Percentiles rank a stretch among this genome's conserved stretches.
Conservation (phyloP, 1,284 basidiomycete genomes). For the Trichosporon sp. region DNA sequence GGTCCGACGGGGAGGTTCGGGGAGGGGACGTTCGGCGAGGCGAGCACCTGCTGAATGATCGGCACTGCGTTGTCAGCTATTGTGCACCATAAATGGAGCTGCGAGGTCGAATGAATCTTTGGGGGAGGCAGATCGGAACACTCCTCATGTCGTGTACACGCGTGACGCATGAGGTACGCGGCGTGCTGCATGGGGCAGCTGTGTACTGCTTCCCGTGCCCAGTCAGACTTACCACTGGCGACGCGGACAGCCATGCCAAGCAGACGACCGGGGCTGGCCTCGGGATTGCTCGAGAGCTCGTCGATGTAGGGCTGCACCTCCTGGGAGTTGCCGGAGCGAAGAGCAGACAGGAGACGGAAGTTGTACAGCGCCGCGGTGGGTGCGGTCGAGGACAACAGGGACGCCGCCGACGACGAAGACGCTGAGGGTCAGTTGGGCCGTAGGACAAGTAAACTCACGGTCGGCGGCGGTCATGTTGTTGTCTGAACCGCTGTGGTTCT, state of each 20-base stretch:
- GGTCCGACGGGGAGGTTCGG: constrained; percentile 61
- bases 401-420: constrained; percentile 20
- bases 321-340: constrained; percentile 73
- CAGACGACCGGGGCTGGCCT: constrained; percentile 69
- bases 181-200: neutral
- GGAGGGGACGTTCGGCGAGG: constrained; percentile 68
- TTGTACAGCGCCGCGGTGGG: constrained; percentile 65
- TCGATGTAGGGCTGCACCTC: constrained; percentile 80
- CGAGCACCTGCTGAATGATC: constrained; percentile 69
- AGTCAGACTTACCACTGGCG: constrained; percentile 66
- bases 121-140: neutral
- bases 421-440: neutral
- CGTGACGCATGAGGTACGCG: neutral
- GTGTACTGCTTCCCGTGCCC: neutral
- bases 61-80: constrained; percentile 55
- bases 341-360: constrained; percentile 75
- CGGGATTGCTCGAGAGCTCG: constrained; percentile 62
- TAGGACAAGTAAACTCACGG: neutral
- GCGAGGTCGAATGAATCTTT: constrained; percentile 17
- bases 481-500: neutral
- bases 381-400: constrained; percentile 21
- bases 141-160: neutral
- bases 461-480: neutral
- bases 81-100: neutral
- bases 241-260: constrained; percentile 85